These are phyloP conservation scores for Colletotrichum tabaci DNA, from an alignment of 2,329 filamentous ascomycete species.

Conservation along the genomic window DNA sequence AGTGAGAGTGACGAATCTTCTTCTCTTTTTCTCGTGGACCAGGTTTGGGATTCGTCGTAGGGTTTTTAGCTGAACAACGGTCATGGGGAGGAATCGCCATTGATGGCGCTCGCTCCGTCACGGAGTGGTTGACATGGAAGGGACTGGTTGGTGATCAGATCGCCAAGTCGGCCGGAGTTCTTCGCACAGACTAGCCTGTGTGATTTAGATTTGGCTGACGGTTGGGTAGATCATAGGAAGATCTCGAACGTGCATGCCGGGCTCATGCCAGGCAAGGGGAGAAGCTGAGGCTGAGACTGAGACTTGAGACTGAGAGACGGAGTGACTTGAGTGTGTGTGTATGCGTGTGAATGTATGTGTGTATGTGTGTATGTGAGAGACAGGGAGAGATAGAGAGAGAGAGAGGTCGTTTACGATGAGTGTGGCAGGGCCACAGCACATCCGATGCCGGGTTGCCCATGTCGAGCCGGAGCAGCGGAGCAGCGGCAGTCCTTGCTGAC, in stretches of 20 bases:
- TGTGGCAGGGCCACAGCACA: slow-evolving; percentile 25
- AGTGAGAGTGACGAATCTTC: slow-evolving; percentile 41
- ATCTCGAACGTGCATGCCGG: slow-evolving; percentile 41
- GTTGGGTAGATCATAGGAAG: slow-evolving; percentile 40
- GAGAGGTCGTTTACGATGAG: slow-evolving; percentile 20
- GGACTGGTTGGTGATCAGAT: slow-evolving; percentile 43
- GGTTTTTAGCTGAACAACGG: slow-evolving; percentile 41
- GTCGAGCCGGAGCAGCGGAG: slow-evolving; percentile 33
- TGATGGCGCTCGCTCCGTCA: slow-evolving; percentile 38
- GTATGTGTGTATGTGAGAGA: too few species aligned
- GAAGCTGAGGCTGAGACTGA: too few species aligned
- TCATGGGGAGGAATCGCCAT: slow-evolving; percentile 7
- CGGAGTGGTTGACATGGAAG: slow-evolving; percentile 40
- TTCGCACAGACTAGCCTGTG: slow-evolving; percentile 43
- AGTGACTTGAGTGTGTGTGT: too few species aligned
- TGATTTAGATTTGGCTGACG: slow-evolving; percentile 42
- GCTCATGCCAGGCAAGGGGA: slow-evolving; percentile 12
- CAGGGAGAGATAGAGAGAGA: not conserved
- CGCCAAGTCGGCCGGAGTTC: slow-evolving; percentile 44
- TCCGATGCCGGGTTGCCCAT: slow-evolving; percentile 41
- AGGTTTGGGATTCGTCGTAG: slow-evolving; percentile 27
- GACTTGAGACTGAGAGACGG: too few species aligned
- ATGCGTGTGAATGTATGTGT: too few species aligned
- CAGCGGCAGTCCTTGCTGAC: slow-evolving; percentile 38
- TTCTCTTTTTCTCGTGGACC: not conserved